Conservation (phyloP, 2,329 filamentous ascomycete genomes). For the Botryotinia globosa region DNA sequence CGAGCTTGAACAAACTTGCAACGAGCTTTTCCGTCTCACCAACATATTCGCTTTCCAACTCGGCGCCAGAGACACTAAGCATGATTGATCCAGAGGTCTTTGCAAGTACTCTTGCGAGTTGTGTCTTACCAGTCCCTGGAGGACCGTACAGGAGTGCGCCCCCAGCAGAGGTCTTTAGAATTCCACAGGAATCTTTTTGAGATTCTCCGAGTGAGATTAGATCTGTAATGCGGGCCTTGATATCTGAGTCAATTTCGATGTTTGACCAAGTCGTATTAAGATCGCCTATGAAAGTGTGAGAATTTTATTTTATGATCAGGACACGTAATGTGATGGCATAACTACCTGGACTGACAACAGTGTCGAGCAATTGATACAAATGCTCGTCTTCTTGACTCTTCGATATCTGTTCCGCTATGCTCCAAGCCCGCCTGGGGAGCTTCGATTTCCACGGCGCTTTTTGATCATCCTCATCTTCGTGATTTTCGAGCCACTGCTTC, state of each 20-base stretch:
- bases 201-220: background rate
- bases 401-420: constrained; percentile 1
- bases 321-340: background rate
- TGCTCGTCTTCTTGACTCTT: background rate
- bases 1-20: background rate
- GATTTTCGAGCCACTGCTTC: background rate
- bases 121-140: background rate
- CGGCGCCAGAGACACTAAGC: background rate
- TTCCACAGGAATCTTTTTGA: background rate
- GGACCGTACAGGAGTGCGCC: background rate
- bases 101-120: background rate
- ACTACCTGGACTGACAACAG: background rate
- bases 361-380: background rate
- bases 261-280: background rate
- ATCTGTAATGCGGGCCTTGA: background rate
- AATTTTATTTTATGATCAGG: background rate
- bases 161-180: background rate
- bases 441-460: background rate
- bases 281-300: background rate
- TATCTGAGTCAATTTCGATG: background rate
- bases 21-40: background rate
- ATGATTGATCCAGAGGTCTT: background rate
- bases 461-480: background rate
- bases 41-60: background rate
- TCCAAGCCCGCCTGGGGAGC: background rate